Percentiles rank a stretch among this genome's conserved stretches.
Conservation (phyloP, 2,329 filamentous ascomycete genomes). For the Colletotrichum sp. region DNA sequence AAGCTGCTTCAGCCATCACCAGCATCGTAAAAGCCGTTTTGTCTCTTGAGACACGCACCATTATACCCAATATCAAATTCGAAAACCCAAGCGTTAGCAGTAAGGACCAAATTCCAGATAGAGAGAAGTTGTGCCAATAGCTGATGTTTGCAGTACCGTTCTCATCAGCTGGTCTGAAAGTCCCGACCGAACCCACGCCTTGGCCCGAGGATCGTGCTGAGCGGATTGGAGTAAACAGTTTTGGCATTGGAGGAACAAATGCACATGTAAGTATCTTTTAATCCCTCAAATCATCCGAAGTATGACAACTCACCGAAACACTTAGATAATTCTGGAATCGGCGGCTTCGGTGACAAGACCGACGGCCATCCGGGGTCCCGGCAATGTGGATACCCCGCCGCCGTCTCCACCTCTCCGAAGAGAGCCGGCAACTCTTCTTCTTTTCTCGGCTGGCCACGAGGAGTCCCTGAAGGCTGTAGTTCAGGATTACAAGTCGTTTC, state of each 20-base stretch:
- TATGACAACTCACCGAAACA: neutral
- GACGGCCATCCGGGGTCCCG: neutral
- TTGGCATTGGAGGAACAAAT: slow-evolving; percentile 43
- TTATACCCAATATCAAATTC: slow-evolving; percentile 22
- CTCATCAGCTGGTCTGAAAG: slow-evolving; percentile 21
- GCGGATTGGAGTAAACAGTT: slow-evolving; percentile 39
- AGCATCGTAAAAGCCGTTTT: slow-evolving; percentile 36
- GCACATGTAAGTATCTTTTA: slow-evolving; percentile 30
- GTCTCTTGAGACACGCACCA: slow-evolving; percentile 14
- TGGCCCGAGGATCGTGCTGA: slow-evolving; percentile 29
- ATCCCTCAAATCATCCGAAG: neutral
- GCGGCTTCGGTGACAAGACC: neutral
- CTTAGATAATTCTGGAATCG: slow-evolving; percentile 12
- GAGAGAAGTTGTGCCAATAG: neutral
- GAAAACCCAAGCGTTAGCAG: slow-evolving; percentile 13
- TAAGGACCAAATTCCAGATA: neutral
- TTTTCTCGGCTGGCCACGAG: slow-evolving; percentile 23
- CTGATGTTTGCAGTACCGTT: slow-evolving; percentile 22
- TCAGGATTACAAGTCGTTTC: slow-evolving; percentile 22
- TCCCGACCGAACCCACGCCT: slow-evolving; percentile 25
- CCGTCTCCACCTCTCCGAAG: neutral
- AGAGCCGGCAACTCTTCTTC: neutral
- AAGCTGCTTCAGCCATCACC: slow-evolving; percentile 34
- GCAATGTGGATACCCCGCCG: neutral
- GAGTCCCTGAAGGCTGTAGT: slow-evolving; percentile 28